Evolutionary conservation across 2,329 filamentous ascomycete genomes (phyloP).

Genomic region (Beauveria brongniartii): DNA sequence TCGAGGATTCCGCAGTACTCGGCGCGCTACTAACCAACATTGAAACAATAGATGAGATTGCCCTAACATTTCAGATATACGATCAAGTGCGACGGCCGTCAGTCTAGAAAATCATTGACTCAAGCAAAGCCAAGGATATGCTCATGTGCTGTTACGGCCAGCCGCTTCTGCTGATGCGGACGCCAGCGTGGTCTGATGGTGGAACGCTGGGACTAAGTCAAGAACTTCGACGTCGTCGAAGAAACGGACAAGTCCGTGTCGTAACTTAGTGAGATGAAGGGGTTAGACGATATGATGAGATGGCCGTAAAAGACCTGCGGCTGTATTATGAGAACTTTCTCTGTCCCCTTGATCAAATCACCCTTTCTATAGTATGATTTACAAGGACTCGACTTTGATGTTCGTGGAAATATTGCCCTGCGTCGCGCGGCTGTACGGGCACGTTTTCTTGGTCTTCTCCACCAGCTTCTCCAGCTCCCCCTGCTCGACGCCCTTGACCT

Average conservation of each 20-base stretch:
- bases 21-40: conserved; percentile 7
- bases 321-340: neutral
- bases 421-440: conserved; percentile 22
- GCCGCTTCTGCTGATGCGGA: neutral
- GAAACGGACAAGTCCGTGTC: neutral
- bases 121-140: neutral
- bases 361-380: neutral
- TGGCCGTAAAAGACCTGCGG: neutral
- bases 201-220: neutral
- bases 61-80: conserved; percentile 13
- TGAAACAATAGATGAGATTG: conserved; percentile 3
- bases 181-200: neutral
- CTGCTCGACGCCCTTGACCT: conserved; percentile 21
- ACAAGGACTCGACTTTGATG: conserved; percentile 16
- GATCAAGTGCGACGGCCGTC: conserved; percentile 10
- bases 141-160: conserved; percentile 5
- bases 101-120: conserved; percentile 9
- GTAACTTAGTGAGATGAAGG: neutral
- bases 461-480: conserved; percentile 20
- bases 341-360: neutral
- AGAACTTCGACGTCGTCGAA: neutral
- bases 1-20: conserved; percentile 20
- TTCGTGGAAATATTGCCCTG: conserved; percentile 20
- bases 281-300: neutral
- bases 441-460: conserved; percentile 19